These are phyloP conservation scores for Apiotrichum gracile DNA, from an alignment of 1,284 basidiomycete species.

Conservation along the genomic window DNA sequence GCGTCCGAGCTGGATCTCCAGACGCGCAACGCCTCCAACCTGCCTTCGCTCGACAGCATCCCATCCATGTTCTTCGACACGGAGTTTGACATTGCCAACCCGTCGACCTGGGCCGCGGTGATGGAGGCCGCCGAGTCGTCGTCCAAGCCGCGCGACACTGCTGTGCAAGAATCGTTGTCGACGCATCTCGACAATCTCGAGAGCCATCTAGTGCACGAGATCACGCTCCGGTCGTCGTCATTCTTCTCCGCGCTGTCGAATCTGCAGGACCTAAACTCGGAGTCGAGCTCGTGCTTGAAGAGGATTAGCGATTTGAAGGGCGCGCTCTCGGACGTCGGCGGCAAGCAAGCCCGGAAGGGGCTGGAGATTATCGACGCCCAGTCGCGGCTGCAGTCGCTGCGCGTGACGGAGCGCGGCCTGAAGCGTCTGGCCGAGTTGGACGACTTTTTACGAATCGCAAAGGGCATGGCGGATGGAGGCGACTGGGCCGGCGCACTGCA, in stretches of 20 bases:
- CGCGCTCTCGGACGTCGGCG: constrained; percentile 70
- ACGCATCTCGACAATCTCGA: constrained; percentile 92
- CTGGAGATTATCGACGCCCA: constrained; percentile 66
- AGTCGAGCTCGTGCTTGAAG: constrained; percentile 73
- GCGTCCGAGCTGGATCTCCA: constrained; percentile 9
- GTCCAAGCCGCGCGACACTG: constrained; percentile 51
- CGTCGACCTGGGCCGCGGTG: constrained; percentile 72
- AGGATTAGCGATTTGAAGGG: constrained; percentile 68
- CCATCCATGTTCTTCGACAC: constrained; percentile 74
- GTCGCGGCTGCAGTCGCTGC: constrained; percentile 58
- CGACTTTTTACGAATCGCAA: constrained; percentile 66
- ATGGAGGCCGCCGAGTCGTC: constrained; percentile 38
- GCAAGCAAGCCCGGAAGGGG: constrained; percentile 68
- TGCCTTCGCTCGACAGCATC: constrained; percentile 64
- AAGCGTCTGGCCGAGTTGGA: constrained; percentile 64
- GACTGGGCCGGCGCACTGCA: constrained; percentile 79
- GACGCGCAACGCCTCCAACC: constrained; percentile 25
- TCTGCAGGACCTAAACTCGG: constrained; percentile 82
- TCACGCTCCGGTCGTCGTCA: constrained; percentile 78
- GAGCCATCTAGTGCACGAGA: constrained; percentile 88
- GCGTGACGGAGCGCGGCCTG: constrained; percentile 58
- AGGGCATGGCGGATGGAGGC: constrained; percentile 65
- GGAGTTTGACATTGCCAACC: constrained; percentile 79
- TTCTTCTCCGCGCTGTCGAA: constrained; percentile 97
- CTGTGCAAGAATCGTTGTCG: constrained; percentile 83